Evolutionary conservation across 2,329 filamentous ascomycete genomes (phyloP).

Genomic region (Trichophyton mentagrophytes): DNA sequence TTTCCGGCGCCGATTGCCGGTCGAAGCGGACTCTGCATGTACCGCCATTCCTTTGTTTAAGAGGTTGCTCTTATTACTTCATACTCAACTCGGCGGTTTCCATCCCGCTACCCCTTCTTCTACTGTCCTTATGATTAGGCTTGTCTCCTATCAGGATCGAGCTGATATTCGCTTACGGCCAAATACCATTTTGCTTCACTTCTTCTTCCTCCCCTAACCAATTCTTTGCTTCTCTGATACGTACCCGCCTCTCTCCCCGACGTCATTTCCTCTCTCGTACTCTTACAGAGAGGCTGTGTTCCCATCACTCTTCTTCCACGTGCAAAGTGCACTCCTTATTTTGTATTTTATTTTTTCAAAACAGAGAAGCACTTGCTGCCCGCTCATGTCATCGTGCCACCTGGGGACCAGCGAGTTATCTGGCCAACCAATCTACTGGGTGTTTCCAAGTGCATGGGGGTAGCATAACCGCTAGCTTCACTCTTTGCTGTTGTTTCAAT

Average conservation of each 20-base stretch:
- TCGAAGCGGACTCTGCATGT: too few species aligned
- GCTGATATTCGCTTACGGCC: not conserved
- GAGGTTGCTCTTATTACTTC: not conserved
- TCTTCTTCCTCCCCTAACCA: not conserved
- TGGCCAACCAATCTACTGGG: slow-evolving; percentile 1
- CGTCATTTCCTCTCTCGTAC: slow-evolving; percentile 1
- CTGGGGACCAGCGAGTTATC: slow-evolving; percentile 1
- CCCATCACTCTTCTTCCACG: not conserved
- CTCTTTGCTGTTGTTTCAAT: not conserved
- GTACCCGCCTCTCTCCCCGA: not conserved
- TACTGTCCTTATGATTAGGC: not conserved
- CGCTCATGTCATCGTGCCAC: not conserved
- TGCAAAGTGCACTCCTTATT: not conserved
- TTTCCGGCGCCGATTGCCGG: slow-evolving; percentile 1
- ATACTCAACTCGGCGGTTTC: not conserved
- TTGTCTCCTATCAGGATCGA: not conserved
- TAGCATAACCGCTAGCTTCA: slow-evolving; percentile 1
- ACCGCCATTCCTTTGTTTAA: slow-evolving; percentile 1
- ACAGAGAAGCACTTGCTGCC: not conserved
- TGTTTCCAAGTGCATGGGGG: not conserved
- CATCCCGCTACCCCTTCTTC: not conserved
- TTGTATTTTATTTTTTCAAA: not conserved
- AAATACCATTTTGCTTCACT: not conserved
- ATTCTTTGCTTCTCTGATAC: not conserved
- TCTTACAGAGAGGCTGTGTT: slow-evolving; percentile 4